Percentiles rank a stretch among this genome's conserved stretches.
Conservation (phyloP, 176 grass and related monocot genomes). For the Phoenix dactylifera region DNA sequence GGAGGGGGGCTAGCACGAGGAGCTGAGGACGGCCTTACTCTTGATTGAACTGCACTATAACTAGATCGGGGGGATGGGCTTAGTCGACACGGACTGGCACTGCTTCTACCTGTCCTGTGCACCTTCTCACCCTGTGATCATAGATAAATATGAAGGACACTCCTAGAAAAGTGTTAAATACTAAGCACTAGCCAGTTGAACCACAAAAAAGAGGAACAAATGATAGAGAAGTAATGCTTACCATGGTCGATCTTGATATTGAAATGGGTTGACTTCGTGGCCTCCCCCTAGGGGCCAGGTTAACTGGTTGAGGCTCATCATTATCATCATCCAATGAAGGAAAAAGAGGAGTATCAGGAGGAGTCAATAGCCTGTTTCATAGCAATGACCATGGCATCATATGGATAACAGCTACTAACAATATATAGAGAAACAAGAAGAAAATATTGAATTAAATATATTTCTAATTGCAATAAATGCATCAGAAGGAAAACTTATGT, state of each 20-base stretch:
- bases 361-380: slow-evolving; percentile 68
- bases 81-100: slow-evolving; percentile 70
- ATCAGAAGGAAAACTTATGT: too few relatives aligned
- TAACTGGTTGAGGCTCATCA: slow-evolving; percentile 27
- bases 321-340: slow-evolving; percentile 85
- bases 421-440: neutral
- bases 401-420: neutral
- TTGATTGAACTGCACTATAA: slow-evolving; percentile 25
- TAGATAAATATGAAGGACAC: slow-evolving; percentile 7
- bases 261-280: slow-evolving; percentile 52
- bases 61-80: slow-evolving; percentile 59
- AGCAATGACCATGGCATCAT: neutral
- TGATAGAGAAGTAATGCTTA: slow-evolving; percentile 22
- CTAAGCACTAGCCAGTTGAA: neutral
- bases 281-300: slow-evolving; percentile 58
- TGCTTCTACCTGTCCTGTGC: slow-evolving; percentile 70
- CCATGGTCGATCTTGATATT: slow-evolving; percentile 55
- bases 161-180: slow-evolving; percentile 12
- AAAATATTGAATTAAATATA: neutral
- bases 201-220: neutral
- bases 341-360: slow-evolving; percentile 90
- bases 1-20: slow-evolving; percentile 60
- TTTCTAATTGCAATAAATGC: too few relatives aligned
- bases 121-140: slow-evolving; percentile 43
- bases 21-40: slow-evolving; percentile 58